Base-by-base conservation (phyloP, 1,139 yeast species). In the Yamadazyma oceani region DNA sequence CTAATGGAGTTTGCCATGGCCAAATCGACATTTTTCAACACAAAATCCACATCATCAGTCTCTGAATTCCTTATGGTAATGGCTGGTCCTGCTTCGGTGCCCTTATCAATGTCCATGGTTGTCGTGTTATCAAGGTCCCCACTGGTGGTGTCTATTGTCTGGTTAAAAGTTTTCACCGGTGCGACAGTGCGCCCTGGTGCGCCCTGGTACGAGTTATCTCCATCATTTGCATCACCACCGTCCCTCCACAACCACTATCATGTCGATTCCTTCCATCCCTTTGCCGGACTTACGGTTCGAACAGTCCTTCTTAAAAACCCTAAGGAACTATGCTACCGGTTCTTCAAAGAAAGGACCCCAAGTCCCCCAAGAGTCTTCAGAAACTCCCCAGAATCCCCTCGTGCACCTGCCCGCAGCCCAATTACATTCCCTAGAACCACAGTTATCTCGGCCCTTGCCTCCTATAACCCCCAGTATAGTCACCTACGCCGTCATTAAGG, bases 1-100 rank as follows among this genome's bases (percentile, higher is more conserved):
- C 99, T 78, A 26, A 94, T 54, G 21, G 98, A 85, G 71, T 94
- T 94, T 17, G 98, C 98, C 57, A 92, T 72, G 43, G 97, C 79
- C 45, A 94, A 64, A 57, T 92, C 97, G 34, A 89, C 94, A 55
- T 88, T 89, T 40, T 87, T 78, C 44, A 94, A 66, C 37, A 90
- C 88, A 57, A 94, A 85, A 61, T 92, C 96, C 40, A 92, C 97
- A 53, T 82, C 86, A 54, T 90, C 97, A 46, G 74, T 73, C 33
- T 85, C 90, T 21, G 92, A 80, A 52, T 83, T 84, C 61, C 97
- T 80, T 57, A 92, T 92, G 36, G 94, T 89, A 45, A 92, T 86
- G 49, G 86, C 82, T 17, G 97, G 96, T 9, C 74, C 75, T 27
- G 48, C 46, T 32, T 62, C 66, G 29, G 41, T n/a, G 17, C 58